phyloP scores from a whole-genome alignment of 2,329 filamentous ascomycete species.

The Falciphora oryzae region DNA sequence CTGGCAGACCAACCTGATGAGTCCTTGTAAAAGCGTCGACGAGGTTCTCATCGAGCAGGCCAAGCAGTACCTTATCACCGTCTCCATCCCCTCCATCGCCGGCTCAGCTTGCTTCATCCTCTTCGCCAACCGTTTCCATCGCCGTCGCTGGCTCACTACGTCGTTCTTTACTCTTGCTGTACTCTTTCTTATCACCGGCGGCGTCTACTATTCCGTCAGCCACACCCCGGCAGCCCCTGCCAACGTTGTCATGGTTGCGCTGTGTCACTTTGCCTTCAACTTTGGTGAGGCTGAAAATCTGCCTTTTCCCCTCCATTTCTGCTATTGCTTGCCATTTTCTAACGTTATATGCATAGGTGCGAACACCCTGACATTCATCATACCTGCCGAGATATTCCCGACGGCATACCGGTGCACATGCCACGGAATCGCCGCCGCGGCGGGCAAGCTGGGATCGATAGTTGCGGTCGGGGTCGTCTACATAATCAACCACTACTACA shows the following conservation, averaged over 20 bases:
- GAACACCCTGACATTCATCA: slow-evolving; percentile 58
- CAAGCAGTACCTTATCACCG: slow-evolving; percentile 46
- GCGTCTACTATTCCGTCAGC: slow-evolving; percentile 43
- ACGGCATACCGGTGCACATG: slow-evolving; percentile 58
- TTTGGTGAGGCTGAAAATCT: slow-evolving; percentile 34
- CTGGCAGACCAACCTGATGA: slow-evolving; percentile 44
- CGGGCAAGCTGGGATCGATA: slow-evolving; percentile 53
- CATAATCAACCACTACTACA: slow-evolving; percentile 41
- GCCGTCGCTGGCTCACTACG: slow-evolving; percentile 42
- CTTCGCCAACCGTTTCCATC: slow-evolving; percentile 40
- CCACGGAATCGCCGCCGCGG: slow-evolving; percentile 55
- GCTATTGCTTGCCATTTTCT: background rate
- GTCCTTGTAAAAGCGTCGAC: slow-evolving; percentile 47
- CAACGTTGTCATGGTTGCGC: slow-evolving; percentile 44
- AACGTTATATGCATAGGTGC: slow-evolving; percentile 31
- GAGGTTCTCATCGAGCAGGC: slow-evolving; percentile 45
- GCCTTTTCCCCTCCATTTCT: background rate
- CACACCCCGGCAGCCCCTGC: slow-evolving; percentile 34
- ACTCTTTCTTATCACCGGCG: slow-evolving; percentile 43
- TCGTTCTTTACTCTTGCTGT: slow-evolving; percentile 42
- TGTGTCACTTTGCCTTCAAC: slow-evolving; percentile 51
- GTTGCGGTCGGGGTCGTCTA: slow-evolving; percentile 44
- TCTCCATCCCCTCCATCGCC: slow-evolving; percentile 44
- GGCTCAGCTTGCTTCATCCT: slow-evolving; percentile 44
- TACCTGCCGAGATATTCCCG: slow-evolving; percentile 60